These are phyloP conservation scores for Bryopsis sp. DNA, from an alignment of 139 green algal genomes.

Conservation along the genomic window DNA sequence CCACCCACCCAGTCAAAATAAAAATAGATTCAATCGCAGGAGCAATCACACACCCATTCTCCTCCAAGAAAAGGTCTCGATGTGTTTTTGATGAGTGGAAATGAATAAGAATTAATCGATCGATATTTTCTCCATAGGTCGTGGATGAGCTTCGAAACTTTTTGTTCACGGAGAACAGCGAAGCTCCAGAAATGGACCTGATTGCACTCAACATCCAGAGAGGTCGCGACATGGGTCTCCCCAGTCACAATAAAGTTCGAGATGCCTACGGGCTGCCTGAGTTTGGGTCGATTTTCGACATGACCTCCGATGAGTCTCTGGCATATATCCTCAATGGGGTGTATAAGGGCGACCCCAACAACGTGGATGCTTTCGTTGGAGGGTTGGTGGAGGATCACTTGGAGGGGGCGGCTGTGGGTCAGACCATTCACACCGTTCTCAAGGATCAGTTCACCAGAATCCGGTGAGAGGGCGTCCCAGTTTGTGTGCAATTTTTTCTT, in stretches of 20 bases:
- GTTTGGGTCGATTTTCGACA: background rate
- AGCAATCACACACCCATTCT: too few relatives aligned
- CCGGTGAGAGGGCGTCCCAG: background rate
- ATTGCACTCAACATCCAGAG: conserved; percentile 17
- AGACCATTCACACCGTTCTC: conserved; percentile 12
- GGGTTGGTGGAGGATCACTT: conserved; percentile 6
- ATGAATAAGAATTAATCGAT: too few relatives aligned
- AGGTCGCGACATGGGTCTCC: conserved; percentile 19
- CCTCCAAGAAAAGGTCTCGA: too few relatives aligned
- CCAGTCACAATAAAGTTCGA: conserved; percentile 5
- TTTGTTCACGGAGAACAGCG: conserved; percentile 7
- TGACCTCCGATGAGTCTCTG: conserved; percentile 10
- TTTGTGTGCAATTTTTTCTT: background rate
- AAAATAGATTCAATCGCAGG: too few relatives aligned
- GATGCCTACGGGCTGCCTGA: background rate
- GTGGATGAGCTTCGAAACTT: conserved; percentile 18
- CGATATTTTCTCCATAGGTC: background rate
- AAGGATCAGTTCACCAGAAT: conserved; percentile 15
- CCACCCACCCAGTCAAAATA: too few relatives aligned
- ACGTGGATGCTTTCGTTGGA: conserved; percentile 4
- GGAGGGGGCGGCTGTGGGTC: background rate
- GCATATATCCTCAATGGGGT: background rate
- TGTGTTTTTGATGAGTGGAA: too few relatives aligned
- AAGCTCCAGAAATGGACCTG: conserved; percentile 9
- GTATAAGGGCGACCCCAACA: conserved; percentile 10